Percentiles rank a stretch among this genome's conserved stretches.
These are phyloP conservation scores for Aspergillus costaricaensis DNA, from an alignment of 2,329 filamentous ascomycete species.

Conservation along the genomic window DNA sequence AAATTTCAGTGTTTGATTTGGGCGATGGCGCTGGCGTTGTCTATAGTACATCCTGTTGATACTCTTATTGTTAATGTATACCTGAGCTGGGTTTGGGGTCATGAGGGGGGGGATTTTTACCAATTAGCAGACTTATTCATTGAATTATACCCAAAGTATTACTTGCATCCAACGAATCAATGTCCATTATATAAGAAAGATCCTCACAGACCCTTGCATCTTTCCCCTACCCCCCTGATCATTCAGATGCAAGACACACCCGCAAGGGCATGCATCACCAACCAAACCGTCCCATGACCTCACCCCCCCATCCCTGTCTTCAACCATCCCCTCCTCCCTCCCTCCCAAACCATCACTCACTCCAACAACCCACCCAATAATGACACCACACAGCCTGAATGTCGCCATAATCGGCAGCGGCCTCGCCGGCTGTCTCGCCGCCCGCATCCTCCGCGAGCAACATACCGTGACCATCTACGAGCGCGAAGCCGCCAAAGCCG, in stretches of 20 bases:
- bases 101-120: too few relatives aligned
- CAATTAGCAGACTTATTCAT: too few relatives aligned
- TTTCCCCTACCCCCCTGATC: too few relatives aligned
- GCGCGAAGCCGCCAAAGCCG: neutral
- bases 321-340: neutral
- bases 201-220: too few relatives aligned
- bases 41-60: neutral
- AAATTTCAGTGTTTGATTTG: neutral
- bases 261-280: too few relatives aligned
- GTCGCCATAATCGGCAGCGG: slow-evolving; percentile 18
- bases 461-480: slow-evolving; percentile 16
- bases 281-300: too few relatives aligned
- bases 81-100: neutral
- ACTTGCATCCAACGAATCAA: too few relatives aligned
- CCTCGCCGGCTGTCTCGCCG: slow-evolving; percentile 14
- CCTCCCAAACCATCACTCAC: neutral
- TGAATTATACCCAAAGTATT: too few relatives aligned
- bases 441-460: slow-evolving; percentile 15
- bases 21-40: neutral
- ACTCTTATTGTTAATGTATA: neutral
- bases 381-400: neutral
- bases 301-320: neutral
- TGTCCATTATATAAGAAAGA: too few relatives aligned
- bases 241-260: too few relatives aligned
- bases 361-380: neutral